Evolutionary conservation across 2,329 filamentous ascomycete genomes (phyloP).

Genomic region (Thelonectria olida): DNA sequence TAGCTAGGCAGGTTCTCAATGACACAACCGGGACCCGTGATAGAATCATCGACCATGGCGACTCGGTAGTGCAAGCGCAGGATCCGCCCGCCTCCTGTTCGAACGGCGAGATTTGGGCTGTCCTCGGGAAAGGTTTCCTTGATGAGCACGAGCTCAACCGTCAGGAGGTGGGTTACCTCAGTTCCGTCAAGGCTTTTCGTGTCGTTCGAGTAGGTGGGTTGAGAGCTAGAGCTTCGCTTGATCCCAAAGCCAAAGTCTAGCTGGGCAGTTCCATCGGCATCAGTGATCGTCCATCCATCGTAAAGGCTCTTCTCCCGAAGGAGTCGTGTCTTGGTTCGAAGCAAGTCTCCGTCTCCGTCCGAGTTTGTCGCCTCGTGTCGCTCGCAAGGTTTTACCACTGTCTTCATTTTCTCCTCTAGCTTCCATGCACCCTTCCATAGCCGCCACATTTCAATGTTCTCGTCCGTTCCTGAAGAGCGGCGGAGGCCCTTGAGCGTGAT

Average conservation of each 20-base stretch:
- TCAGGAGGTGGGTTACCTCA: slow-evolving; percentile 81
- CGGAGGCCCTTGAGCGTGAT: slow-evolving; percentile 67
- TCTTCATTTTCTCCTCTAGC: slow-evolving; percentile 84
- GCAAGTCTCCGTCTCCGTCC: background rate
- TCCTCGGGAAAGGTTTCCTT: slow-evolving; percentile 84
- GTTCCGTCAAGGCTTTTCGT: slow-evolving; percentile 77
- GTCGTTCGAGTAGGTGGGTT: slow-evolving; percentile 75
- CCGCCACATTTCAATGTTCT: slow-evolving; percentile 78
- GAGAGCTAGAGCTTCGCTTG: slow-evolving; percentile 43
- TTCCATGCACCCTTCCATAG: slow-evolving; percentile 91
- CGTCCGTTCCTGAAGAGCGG: slow-evolving; percentile 69
- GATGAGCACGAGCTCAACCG: slow-evolving; percentile 90
- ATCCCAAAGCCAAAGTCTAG: slow-evolving; percentile 75
- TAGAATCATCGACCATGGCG: slow-evolving; percentile 71
- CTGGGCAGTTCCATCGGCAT: slow-evolving; percentile 51
- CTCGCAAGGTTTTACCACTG: slow-evolving; percentile 77
- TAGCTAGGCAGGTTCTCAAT: slow-evolving; percentile 16
- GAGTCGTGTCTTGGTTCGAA: slow-evolving; percentile 70
- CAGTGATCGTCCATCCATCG: slow-evolving; percentile 83
- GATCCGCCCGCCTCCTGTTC: slow-evolving; percentile 88
- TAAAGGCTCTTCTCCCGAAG: slow-evolving; percentile 84
- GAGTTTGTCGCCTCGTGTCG: slow-evolving; percentile 62
- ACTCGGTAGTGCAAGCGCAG: slow-evolving; percentile 89
- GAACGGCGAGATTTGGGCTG: slow-evolving; percentile 72
- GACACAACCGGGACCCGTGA: background rate